Base-by-base conservation (phyloP, 768 basidiomycete species). In the Amanita inopinata region DNA sequence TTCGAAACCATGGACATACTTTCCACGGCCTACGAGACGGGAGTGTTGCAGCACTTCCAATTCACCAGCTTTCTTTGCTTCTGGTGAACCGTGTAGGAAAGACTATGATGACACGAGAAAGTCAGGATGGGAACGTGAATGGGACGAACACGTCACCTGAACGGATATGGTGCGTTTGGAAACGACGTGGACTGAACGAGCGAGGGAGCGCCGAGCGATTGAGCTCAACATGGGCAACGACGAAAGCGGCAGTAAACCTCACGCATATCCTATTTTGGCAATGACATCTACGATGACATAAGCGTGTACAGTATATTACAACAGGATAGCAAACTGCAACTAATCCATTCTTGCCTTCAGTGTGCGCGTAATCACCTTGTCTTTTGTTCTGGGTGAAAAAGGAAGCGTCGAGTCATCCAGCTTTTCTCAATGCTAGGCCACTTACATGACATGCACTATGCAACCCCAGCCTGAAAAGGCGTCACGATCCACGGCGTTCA, bases 391-490 rank as follows among this genome's bases (percentile, higher is more conserved):
- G 46, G n/a, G n/a, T n/a, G n/a, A n/a, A n/a, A 33, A 50, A 43
- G 40, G 45, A 35, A 41, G 39, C 5, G 34, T 27, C 42, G 34
- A 34, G 46, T 43, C 25, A 30, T 47, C 32, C 27, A 33, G 32
- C 3, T n/a, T 24, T 19, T 15, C 46, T 22, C 27, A 12, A 28
- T 33, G 20, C 27, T 32, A 36, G 27, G 27, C 8, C 12, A 66
- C 89, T 73, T 61, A 94, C 92, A 99, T 86, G 44, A 99, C 69
- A 70, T 97, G 87, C 28, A 99, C 96, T 42, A 96, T 63, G 27
- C 82, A 90, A 32, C 96, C 96, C 92, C 91, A 97, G 46, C 96
- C 96, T 42, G 92, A 96, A 60, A 78, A 89, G 15, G 94, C 92
- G 63, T 98, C 96, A 35, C 96, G 76, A 58, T 99, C 96, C 24